Percentiles rank a stretch among this genome's conserved stretches.
phyloP scores from a whole-genome alignment of 768 basidiomycete species.

The Tubosaeta sp. region DNA sequence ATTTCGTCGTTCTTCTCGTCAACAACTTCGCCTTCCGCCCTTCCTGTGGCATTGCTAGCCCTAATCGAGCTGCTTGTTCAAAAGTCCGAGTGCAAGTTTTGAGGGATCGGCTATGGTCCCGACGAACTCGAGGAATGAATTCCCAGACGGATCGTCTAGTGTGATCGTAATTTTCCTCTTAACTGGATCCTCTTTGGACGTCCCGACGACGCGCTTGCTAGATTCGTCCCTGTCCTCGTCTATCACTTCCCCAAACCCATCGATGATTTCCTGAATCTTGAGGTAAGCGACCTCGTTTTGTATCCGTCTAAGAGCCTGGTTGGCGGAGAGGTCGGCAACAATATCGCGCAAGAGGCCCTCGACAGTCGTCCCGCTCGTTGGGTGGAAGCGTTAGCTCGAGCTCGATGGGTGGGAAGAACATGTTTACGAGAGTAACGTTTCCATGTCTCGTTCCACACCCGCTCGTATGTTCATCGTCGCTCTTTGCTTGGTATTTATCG shows the following conservation, averaged over 20 bases:
- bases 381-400: no score
- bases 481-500: conserved; percentile 13
- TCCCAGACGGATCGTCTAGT: conserved; percentile 91
- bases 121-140: conserved; percentile 90
- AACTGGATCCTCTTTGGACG: conserved; percentile 42
- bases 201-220: conserved; percentile 28
- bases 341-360: no score
- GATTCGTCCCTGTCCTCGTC: no score
- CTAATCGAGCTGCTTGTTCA: conserved; percentile 78
- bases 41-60: conserved; percentile 58
- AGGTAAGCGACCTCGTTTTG: no score
- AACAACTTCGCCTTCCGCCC: conserved; percentile 11
- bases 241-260: no score
- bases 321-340: no score
- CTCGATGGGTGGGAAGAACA: no score
- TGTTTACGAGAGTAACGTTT: no score
- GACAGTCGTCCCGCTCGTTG: no score
- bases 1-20: conserved; percentile 75
- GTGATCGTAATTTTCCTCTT: conserved; percentile 75
- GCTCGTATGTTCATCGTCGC: conserved; percentile 12
- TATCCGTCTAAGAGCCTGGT: no score
- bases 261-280: no score
- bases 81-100: conserved; percentile 73
- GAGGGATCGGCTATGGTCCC: conserved; percentile 85
- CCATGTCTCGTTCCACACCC: neutral